A percentile compares a stretch with the other conserved stretches of the same genome.
Evolutionary conservation across 306 rosid species (phyloP).

Genomic region (Prosopis cineraria): DNA sequence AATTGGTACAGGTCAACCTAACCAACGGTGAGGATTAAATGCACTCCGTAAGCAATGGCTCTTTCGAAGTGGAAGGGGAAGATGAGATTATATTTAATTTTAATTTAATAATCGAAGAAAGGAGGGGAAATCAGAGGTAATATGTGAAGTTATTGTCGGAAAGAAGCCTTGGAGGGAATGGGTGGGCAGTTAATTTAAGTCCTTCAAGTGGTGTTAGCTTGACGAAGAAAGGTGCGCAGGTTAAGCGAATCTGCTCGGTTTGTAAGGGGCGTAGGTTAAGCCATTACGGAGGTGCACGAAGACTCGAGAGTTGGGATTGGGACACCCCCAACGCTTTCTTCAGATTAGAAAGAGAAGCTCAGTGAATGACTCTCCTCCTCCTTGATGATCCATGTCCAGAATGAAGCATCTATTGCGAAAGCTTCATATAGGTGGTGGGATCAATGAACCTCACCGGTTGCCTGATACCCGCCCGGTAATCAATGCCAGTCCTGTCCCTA

Average conservation of each 20-base stretch:
- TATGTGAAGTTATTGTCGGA: neutral
- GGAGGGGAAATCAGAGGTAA: too few species aligned
- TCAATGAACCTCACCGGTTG: conserved; percentile 64
- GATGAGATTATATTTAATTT: neutral
- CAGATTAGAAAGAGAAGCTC: neutral
- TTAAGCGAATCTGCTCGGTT: conserved; percentile 54
- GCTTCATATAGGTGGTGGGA: conserved; percentile 97
- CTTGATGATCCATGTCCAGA: conserved; percentile 83
- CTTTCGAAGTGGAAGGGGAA: neutral
- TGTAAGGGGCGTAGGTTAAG: conserved; percentile 48
- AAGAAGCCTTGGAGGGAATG: conserved; percentile 59
- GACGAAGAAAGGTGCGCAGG: conserved; percentile 67
- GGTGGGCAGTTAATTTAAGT: conserved; percentile 59
- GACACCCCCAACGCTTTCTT: neutral
- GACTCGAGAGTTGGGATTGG: conserved; percentile 4
- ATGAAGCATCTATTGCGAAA: conserved; percentile 97
- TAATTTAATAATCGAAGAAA: neutral
- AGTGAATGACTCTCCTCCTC: conserved; percentile 6
- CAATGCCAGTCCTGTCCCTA: conserved; percentile 40
- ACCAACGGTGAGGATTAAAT: conserved; percentile 1
- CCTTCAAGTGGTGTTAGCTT: conserved; percentile 50
- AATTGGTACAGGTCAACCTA: neutral
- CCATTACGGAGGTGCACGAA: conserved; percentile 24
- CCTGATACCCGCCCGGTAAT: conserved; percentile 39
- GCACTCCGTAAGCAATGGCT: neutral